Percentiles rank a stretch among this genome's conserved stretches.
These are phyloP conservation scores for Calcarisporium arbuscula DNA, from an alignment of 2,329 filamentous ascomycete species.

Conservation along the genomic window DNA sequence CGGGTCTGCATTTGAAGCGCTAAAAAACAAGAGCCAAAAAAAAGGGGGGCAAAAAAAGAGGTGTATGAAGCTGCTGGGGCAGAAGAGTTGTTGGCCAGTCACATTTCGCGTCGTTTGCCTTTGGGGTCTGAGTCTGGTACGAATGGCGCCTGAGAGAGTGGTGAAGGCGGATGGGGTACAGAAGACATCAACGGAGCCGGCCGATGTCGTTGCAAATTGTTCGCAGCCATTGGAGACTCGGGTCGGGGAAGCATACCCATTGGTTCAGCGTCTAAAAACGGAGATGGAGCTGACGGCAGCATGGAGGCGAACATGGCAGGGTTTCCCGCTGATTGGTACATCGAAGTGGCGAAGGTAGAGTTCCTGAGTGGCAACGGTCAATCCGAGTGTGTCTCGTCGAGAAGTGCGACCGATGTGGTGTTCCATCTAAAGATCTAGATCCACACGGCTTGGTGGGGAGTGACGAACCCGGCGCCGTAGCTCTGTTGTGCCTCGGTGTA, in stretches of 20 bases:
- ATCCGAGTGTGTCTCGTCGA: conserved; percentile 40
- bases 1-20: conserved; percentile 25
- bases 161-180: conserved; percentile 27
- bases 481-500: conserved; percentile 31
- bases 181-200: conserved; percentile 29
- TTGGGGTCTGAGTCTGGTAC: conserved; percentile 18
- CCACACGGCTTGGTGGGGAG: conserved; percentile 57
- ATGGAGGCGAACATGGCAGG: conserved; percentile 36
- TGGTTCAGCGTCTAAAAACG: conserved; percentile 36
- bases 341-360: too few relatives aligned
- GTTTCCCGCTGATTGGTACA: too few relatives aligned
- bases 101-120: conserved; percentile 26
- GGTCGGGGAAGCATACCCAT: conserved; percentile 38
- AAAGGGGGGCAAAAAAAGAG: conserved; percentile 9
- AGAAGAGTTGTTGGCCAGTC: conserved; percentile 16
- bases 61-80: background rate
- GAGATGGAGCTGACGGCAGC: conserved; percentile 34
- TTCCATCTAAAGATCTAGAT: conserved; percentile 40
- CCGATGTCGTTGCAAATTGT: conserved; percentile 31
- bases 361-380: conserved; percentile 50
- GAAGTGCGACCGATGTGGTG: conserved; percentile 30
- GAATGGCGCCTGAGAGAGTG: conserved; percentile 25
- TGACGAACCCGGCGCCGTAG: conserved; percentile 52
- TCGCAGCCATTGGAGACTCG: conserved; percentile 35
- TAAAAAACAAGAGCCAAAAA: conserved; percentile 16